These are phyloP conservation scores for Articulospora tetracladia DNA, from an alignment of 495 filamentous ascomycete genomes.

Conservation along the genomic window DNA sequence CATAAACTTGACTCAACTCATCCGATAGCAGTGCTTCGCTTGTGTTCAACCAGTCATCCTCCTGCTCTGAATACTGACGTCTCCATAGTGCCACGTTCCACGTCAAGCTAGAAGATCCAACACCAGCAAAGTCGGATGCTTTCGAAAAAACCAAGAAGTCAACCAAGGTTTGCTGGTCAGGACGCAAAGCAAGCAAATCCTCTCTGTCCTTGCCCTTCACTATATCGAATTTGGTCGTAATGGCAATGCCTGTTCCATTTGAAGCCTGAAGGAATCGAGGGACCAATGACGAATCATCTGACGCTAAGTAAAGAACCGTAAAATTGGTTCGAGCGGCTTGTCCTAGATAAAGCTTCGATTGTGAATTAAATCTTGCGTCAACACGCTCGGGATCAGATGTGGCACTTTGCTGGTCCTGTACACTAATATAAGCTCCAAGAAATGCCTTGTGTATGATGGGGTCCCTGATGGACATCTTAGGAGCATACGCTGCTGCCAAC, in stretches of 20 bases:
- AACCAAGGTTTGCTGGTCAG: constrained; percentile 17
- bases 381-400: neutral
- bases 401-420: constrained; percentile 10
- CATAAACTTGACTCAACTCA: constrained; percentile 23
- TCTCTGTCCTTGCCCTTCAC: neutral
- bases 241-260: neutral
- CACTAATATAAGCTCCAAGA: constrained; percentile 16
- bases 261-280: constrained; percentile 7
- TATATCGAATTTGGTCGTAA: constrained; percentile 18
- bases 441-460: constrained; percentile 2
- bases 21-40: constrained; percentile 7
- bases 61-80: constrained; percentile 8
- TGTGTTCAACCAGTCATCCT: neutral
- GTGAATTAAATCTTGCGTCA: neutral
- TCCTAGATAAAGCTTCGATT: constrained; percentile 11
- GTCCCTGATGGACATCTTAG: neutral
- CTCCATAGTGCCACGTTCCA: constrained; percentile 22
- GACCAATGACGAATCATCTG: constrained; percentile 5
- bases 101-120: constrained; percentile 15
- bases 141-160: constrained; percentile 21
- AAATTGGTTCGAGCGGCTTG: constrained; percentile 6
- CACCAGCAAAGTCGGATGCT: constrained; percentile 18
- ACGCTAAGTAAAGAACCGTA: constrained; percentile 14
- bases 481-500: constrained; percentile 3
- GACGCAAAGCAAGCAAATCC: neutral